phyloP scores from a whole-genome alignment of 208 protist species.

The Tritrichomonas foetus region DNA sequence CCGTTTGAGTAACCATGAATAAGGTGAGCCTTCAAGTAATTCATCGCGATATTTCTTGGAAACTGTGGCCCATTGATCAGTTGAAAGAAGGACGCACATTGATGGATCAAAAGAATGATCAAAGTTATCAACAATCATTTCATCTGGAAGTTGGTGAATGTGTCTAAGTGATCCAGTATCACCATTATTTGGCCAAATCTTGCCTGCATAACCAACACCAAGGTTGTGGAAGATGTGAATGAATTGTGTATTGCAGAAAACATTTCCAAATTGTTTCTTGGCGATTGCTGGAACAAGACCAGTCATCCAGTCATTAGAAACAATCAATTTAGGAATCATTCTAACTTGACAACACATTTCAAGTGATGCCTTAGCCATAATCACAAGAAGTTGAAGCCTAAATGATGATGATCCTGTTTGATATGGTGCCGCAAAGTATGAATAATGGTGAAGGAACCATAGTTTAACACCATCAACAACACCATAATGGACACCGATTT shows the following conservation, averaged over 20 bases:
- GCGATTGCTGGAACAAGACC: neutral
- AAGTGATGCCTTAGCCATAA: slow-evolving; percentile 10
- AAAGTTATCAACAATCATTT: slow-evolving; percentile 16
- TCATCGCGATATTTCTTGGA: slow-evolving; percentile 33
- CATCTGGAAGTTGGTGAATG: slow-evolving; percentile 26
- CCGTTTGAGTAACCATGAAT: neutral
- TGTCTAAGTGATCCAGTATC: neutral
- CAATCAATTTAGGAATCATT: neutral
- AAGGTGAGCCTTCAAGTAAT: neutral
- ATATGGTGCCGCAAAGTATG: slow-evolving; percentile 22
- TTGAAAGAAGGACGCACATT: neutral
- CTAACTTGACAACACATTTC: neutral
- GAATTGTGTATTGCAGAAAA: neutral
- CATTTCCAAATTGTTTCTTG: neutral
- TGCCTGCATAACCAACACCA: slow-evolving; percentile 16
- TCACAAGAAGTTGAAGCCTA: neutral
- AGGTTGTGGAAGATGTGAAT: slow-evolving; percentile 37
- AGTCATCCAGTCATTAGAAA: slow-evolving; percentile 33
- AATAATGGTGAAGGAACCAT: slow-evolving; percentile 30
- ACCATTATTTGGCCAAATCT: neutral
- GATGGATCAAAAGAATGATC: slow-evolving; percentile 39
- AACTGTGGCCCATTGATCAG: slow-evolving; percentile 38
- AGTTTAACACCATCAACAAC: slow-evolving; percentile 3
- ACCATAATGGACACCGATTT: slow-evolving; percentile 29
- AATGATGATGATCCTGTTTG: neutral